phyloP scores from a whole-genome alignment of 306 rosid species.

The Rosa chinensis region DNA sequence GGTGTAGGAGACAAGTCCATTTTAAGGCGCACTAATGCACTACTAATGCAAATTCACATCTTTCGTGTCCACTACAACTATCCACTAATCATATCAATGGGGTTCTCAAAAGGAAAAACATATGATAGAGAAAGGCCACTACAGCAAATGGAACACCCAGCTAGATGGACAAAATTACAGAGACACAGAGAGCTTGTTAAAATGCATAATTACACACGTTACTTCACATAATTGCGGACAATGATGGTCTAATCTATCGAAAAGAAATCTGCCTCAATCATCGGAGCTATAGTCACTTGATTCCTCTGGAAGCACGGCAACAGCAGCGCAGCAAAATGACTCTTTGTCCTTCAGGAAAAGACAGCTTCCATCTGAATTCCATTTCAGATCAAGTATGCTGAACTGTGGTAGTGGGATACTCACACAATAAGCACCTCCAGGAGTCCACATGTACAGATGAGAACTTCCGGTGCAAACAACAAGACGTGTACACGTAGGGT shows the following conservation, averaged over 20 bases:
- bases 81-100: background rate
- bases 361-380: conserved; percentile 97
- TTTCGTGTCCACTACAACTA: background rate
- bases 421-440: conserved; percentile 84
- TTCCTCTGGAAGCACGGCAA: conserved; percentile 67
- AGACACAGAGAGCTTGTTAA: background rate
- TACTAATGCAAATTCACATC: background rate
- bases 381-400: conserved; percentile 68
- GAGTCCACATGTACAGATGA: conserved; percentile 95
- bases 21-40: background rate
- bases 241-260: background rate
- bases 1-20: background rate
- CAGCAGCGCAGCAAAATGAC: conserved; percentile 82
- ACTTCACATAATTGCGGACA: background rate
- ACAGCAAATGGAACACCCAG: background rate
- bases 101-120: background rate
- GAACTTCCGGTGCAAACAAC: conserved; percentile 81
- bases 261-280: conserved; percentile 33
- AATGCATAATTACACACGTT: conserved; percentile 14
- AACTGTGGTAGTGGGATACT: conserved; percentile 67
- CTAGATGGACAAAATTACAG: background rate
- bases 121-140: background rate
- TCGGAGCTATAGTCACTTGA: conserved; percentile 90
- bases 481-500: conserved; percentile 79
- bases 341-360: conserved; percentile 91